Base-by-base conservation (phyloP, 768 basidiomycete genomes). In the Austroboletus eburneus region DNA sequence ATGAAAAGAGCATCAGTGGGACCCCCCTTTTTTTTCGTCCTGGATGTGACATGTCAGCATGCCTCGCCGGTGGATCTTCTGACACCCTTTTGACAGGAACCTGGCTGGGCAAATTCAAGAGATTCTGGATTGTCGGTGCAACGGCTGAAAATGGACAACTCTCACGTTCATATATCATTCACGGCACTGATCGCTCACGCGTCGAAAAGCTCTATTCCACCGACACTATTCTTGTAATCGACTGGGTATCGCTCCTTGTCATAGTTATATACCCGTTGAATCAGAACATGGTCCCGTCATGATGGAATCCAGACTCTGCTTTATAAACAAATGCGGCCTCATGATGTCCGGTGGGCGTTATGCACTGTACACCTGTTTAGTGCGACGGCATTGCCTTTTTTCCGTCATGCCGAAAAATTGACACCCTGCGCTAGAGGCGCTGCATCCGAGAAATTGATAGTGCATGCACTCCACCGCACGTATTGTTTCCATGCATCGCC, bases 401-500 rank as follows among this genome's bases (percentile, higher is more conserved):
- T n/a, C 52, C 43, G 20, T 61, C 69, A 79, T 29, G 76, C 56
- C 24, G 77, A 64, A 68, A 98, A 98, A 54, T 78, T 81, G 50
- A 98, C 92, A 8, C 94, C 94, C 67, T 98, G 94, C 0, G 94
- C 94, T 29, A 98, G 72, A 9, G 90, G 92, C 36, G 91, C 83
- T 55, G 83, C 79, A 64, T 92, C 81, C 33, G 88, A 90, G 69
- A 87, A 97, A 69, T 97, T 97, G 65, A 97, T 76, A 10, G 94
- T 96, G 65, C 90, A 93, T 38, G 87, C 81, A 66, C 85, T 85
- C 89, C 89, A 94, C 42, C 91, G 81, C 33, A 93, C 87, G 57
- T 93, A 93, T 66, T 95, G 90, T 66, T 94, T 93, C 95, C 95
- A 98, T n/a, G 94, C 87, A 67, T 97, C 95, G 43, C 94, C 94